Evolutionary conservation across 441 rosid genomes (phyloP), one percentile per base, ranked within the genome.

Genomic region (Omphalea diandra): DNA sequence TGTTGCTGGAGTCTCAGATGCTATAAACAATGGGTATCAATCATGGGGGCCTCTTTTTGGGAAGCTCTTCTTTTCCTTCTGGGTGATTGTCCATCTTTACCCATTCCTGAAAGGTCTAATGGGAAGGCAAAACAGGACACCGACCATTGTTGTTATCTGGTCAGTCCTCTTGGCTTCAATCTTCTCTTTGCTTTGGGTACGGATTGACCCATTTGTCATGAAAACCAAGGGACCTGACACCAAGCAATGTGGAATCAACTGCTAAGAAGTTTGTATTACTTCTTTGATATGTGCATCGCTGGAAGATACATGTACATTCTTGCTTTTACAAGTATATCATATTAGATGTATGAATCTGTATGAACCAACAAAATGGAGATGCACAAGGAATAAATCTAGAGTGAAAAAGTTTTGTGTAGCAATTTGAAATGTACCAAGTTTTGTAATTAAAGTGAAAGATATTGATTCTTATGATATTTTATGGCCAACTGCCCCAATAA

Each of bases 61-160:
- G 64, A 91, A 94, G 86, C 90, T 94, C 32, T 94, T 94, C 85
- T 91, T 94, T 63, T 77, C 97, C 68, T 94, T 91, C 79, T 88
- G 98, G 97, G 98, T 91, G 76, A 94, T 94, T 71, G 81, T 91
- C 73, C 98, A 90, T 86, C 95, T 94, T 78, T 94, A 94, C 73
- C 97, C 97, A 14, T 94, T 94, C 98, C 97, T 91, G 47, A 91
- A 94, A 84, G 97, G 97, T 80, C 85, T 94, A 49, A 94, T 91
- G 98, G 98, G 97, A 43, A 79, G 86, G 68, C 98, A 94, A 79
- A 91, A 91, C 83, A 79, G 97, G 78, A 91, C 97, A 24, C 98
- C 98, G 2, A 94, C 97, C 44, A 94, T 94, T 73, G 97, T 91
- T 64, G 96, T 94, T 52, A 89, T 94, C 60, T 94, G 98, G 98